Evolutionary conservation across 345 rosid species (phyloP), one percentile per base, ranked within the genome.

Genomic region (Eucalyptus leucophloia): DNA sequence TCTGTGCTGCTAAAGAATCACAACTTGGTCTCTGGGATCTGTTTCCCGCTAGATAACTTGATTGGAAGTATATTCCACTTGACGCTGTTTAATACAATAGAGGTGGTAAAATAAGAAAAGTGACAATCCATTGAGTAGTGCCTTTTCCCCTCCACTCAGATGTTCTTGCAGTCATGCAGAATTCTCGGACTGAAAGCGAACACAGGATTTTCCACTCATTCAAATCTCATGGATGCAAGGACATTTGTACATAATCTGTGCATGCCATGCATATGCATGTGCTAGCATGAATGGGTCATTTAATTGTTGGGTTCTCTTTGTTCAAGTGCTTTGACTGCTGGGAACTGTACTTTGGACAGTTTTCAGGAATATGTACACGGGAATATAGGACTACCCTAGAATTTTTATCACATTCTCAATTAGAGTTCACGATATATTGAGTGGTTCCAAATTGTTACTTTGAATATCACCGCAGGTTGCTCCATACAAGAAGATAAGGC

Each of bases 401-500:
- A 37, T 40, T 37, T 37, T 6, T 19, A 72, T 21, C 45, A 13
- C 11, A 49, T 51, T 51, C 54, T 86, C 40, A 24, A 18, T 51
- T 51, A 86, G 24, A 86, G 30, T 19, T 50, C 21, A 42, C 32
- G 24, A 18, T 49, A 13, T 8, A 62, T 47, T 45, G 6, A 53
- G 40, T 89, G 49, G 86, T 14, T 88, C 26, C 28, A 32, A 21
- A 4, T 72, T 42, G 88, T 50, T 72, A 19, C 45, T 72, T 37
- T 72, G 82, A 72, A 7, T 47, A 26, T 47, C 32, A 30, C 65
- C 89, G 86, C 94, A 98, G 99, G 98, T 96, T 87, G 95, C 98
- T 89, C 98, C 98, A 24, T 94, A 97, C 90, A 98, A 97, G 93
- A 98, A 95, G 93, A 92, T 97, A 89, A 88, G 99, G 49, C 92